These are phyloP conservation scores for Penicillium sp. DNA, from an alignment of 2,329 filamentous ascomycete species.

Conservation along the genomic window DNA sequence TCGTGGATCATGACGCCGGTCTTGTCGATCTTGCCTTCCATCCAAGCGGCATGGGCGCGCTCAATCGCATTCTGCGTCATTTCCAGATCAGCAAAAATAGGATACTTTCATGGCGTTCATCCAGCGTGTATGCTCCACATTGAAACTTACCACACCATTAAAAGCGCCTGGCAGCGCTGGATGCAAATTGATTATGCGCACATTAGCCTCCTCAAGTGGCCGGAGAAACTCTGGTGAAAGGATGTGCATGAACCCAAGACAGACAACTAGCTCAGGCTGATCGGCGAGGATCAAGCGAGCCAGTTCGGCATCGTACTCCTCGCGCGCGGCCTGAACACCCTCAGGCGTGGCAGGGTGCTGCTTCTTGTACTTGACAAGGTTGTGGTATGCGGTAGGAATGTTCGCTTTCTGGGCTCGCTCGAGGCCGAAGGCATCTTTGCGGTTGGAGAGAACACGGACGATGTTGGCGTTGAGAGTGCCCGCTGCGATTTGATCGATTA, in stretches of 20 bases:
- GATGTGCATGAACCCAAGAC: slow-evolving; percentile 87
- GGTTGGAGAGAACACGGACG: slow-evolving; percentile 65
- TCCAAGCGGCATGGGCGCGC: slow-evolving; percentile 72
- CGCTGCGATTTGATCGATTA: slow-evolving; percentile 62
- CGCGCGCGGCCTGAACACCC: slow-evolving; percentile 54
- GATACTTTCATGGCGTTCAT: neutral
- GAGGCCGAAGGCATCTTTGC: slow-evolving; percentile 64
- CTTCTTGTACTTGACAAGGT: slow-evolving; percentile 75
- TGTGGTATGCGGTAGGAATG: slow-evolving; percentile 79
- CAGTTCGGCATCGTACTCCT: slow-evolving; percentile 73
- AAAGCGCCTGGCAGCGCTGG: slow-evolving; percentile 73
- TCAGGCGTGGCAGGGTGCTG: slow-evolving; percentile 59
- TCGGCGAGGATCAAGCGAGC: slow-evolving; percentile 66
- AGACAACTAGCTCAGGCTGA: slow-evolving; percentile 72
- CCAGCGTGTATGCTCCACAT: neutral
- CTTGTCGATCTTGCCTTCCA: slow-evolving; percentile 64
- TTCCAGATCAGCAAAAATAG: neutral
- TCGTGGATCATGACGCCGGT: slow-evolving; percentile 89
- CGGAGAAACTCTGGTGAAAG: slow-evolving; percentile 68
- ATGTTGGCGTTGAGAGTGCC: slow-evolving; percentile 54
- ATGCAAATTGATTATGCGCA: slow-evolving; percentile 80
- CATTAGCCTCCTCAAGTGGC: slow-evolving; percentile 61
- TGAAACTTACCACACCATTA: slow-evolving; percentile 61
- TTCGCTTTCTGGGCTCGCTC: slow-evolving; percentile 58
- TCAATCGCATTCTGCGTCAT: slow-evolving; percentile 65